Evolutionary conservation across 1,139 yeast genomes (phyloP).

Genomic region (Blastobotrys persicus): DNA sequence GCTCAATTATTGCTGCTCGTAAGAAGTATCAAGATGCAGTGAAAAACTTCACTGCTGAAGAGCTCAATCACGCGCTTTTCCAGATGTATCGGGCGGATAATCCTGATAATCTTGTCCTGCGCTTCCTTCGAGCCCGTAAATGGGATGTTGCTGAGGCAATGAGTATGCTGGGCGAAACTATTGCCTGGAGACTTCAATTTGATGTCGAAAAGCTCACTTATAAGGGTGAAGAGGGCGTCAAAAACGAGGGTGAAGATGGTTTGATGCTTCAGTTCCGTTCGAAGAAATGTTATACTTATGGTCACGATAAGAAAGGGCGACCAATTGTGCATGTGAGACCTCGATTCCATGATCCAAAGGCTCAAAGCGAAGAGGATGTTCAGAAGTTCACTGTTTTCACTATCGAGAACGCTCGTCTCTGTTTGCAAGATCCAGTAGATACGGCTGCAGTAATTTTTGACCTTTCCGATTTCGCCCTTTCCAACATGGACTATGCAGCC

Average conservation of each 20-base stretch:
- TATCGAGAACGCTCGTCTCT: conserved; percentile 68
- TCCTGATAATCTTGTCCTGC: conserved; percentile 65
- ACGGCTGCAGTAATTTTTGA: conserved; percentile 76
- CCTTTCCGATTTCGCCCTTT: conserved; percentile 66
- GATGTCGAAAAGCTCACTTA: conserved; percentile 57
- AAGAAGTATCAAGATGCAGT: conserved; percentile 26
- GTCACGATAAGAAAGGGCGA: conserved; percentile 60
- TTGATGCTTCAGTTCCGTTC: conserved; percentile 50
- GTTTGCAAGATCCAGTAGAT: conserved; percentile 61
- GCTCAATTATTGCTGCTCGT: conserved; percentile 22
- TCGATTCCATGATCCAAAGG: conserved; percentile 66
- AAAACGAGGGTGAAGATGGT: conserved; percentile 42
- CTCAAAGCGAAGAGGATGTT: conserved; percentile 65
- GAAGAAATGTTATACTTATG: conserved; percentile 65
- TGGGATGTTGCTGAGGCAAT: conserved; percentile 63
- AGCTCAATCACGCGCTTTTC: conserved; percentile 51
- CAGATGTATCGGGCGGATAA: conserved; percentile 59
- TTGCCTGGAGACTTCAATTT: conserved; percentile 63
- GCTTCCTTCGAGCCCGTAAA: conserved; percentile 72
- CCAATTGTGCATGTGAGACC: conserved; percentile 74
- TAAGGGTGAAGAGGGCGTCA: conserved; percentile 57
- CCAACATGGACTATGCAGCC: conserved; percentile 81
- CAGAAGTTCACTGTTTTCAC: conserved; percentile 62
- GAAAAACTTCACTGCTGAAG: conserved; percentile 41
- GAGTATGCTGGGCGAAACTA: conserved; percentile 62